Percentiles rank a stretch among this genome's conserved stretches.
phyloP scores from a whole-genome alignment of 2,329 filamentous ascomycete species.

The Colletotrichum tanaceti region DNA sequence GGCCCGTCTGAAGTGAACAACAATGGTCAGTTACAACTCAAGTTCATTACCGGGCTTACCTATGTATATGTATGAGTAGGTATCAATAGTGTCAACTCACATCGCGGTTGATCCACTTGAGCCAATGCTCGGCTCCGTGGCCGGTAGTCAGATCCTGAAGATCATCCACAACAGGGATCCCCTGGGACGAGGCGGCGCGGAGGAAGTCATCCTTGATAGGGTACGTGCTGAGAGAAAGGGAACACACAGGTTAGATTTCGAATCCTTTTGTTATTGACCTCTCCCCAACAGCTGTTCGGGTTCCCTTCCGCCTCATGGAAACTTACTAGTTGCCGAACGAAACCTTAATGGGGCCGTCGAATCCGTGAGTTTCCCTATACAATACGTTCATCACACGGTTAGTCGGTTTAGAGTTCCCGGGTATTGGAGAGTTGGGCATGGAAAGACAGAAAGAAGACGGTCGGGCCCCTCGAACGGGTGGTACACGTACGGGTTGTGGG shows the following conservation, averaged over 20 bases:
- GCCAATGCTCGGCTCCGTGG: constrained; percentile 82
- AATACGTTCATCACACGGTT: constrained; percentile 42
- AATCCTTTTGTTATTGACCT: neutral
- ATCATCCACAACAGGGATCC: constrained; percentile 79
- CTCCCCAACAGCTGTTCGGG: no score
- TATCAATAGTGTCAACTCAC: constrained; percentile 47
- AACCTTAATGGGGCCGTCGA: constrained; percentile 84
- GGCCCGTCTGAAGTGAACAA: constrained; percentile 64
- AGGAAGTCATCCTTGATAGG: constrained; percentile 86
- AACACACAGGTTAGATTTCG: constrained; percentile 19
- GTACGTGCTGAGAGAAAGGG: constrained; percentile 65
- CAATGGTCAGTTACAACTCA: constrained; percentile 24
- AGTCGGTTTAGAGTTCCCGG: neutral
- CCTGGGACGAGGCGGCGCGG: constrained; percentile 77
- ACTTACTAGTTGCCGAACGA: constrained; percentile 78
- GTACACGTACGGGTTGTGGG: constrained; percentile 63
- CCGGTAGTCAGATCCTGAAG: constrained; percentile 77
- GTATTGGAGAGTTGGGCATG: neutral
- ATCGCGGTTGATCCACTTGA: constrained; percentile 85
- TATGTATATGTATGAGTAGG: no score
- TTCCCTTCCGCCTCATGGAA: neutral
- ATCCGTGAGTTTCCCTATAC: constrained; percentile 79
- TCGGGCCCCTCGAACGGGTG: no score
- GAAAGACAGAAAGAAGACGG: no score
- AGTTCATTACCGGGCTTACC: no score